Base-by-base conservation (phyloP, 1,284 basidiomycete genomes). In the Ganoderma boninense region DNA sequence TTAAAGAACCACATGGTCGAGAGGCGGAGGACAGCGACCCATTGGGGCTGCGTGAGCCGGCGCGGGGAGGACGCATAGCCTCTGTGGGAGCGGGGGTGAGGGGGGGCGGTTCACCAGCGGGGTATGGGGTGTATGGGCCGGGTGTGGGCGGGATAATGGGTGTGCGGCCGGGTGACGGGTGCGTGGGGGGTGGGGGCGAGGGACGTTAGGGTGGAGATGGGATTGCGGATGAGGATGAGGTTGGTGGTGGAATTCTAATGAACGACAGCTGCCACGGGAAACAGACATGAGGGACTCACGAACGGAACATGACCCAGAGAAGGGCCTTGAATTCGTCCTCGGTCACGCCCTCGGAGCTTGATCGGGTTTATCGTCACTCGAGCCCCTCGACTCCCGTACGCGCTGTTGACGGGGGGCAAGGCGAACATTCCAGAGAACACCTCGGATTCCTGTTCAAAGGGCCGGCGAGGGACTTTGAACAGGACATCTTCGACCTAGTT, bases 381-480 rank as follows among this genome's bases (percentile, higher is more conserved):
- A 40, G 35, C n/a, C 68, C 71, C n/a, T 71, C 60, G 49, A n/a
- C 26, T n/a, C 60, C 56, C 49, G 4, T 4, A 54, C 20, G 29
- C 5, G 18, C 35, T 42, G 44, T 65, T 59, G 7, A 29, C 43
- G 6, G 29, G 18, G 7, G 65, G 72, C 3, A 70, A 59, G 7
- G 49, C 42, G 59, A 74, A 71, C 23, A 64, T 69, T n/a, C 62
- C 44, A 1, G 23, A 29, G 63, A 73, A 71, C 4, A 64, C 63
- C n/a, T 32, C 32, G 1, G 73, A 74, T 18, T 71, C 69, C 6
- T 69, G 54, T 46, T 69, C 72, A 20, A 73, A 70, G 26, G 70
- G 54, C 7, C 68, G 67, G 10, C 72, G 67, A 10, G 68, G 66
- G 49, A 71, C 68, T 42, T 70, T 69, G 61, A 73, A 68, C 7